Base-by-base conservation (phyloP, 306 rosid species). In the Medicago ruthenica region DNA sequence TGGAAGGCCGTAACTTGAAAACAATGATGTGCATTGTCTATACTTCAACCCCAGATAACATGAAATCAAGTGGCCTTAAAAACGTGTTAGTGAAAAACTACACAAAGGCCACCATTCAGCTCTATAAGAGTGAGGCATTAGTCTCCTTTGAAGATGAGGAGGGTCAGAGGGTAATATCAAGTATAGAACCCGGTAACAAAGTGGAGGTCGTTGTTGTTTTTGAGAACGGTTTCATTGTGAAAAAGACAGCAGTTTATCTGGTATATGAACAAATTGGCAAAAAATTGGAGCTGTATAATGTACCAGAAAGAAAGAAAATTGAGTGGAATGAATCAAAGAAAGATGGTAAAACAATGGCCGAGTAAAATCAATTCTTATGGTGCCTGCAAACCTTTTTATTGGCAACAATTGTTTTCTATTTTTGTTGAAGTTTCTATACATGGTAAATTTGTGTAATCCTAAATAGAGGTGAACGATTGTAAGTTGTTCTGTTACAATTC, bases 161-260 rank as follows among this genome's bases (percentile, higher is more conserved):
- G 11, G 14, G 61, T 34, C 59, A 53, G 16, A 72, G 27, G 4
- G 22, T 72, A 9, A 1, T 71, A 27, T 51, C 74, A 79, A 63
- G 68, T 39, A 39, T 53, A n/a, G 78, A 72, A 57, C 27, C 76
- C 0, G 68, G 78, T 3, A 64, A 72, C 51, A 41, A 72, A 64
- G 78, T 79, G 17, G 40, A 63, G 45, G 24, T 72, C 2, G 50
- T 72, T 3, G 50, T 71, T 53, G 40, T 63, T 13, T 71, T 63
- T 51, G 73, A 2, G 8, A 53, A 31, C 0, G 14, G 1, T 27
- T 62, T 71, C 34, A 50, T 0, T 69, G 73, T 62, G 39, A 71
- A 24, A 14, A 39, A 71, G 39, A 71, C 44, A n/a, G 0, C 39
- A 50, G 1, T 50, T 79, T 71, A 71, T 62, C 73, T 78, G 8